Evolutionary conservation across 1,284 basidiomycete genomes (phyloP).

Genomic region (Ceratobasidium sp.): DNA sequence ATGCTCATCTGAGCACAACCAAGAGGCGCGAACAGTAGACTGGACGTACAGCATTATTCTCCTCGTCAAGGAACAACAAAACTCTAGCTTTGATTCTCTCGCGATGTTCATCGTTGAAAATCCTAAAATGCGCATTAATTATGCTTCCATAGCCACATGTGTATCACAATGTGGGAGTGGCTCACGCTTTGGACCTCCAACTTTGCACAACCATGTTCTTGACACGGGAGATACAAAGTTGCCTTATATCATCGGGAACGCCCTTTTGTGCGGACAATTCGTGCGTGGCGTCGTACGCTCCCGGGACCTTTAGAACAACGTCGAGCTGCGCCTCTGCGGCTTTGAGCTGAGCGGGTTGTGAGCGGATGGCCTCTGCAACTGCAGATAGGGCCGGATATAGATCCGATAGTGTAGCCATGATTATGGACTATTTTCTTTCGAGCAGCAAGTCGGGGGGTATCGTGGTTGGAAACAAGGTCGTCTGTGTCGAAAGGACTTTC

Average conservation of each 20-base stretch:
- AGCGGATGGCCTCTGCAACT: slow-evolving; percentile 20
- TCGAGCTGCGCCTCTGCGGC: slow-evolving; percentile 35
- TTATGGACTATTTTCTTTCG: neutral
- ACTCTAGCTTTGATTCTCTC: slow-evolving; percentile 70
- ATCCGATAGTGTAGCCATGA: slow-evolving; percentile 34
- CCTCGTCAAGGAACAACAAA: slow-evolving; percentile 75
- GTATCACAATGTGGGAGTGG: slow-evolving; percentile 20
- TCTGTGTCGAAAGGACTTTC: slow-evolving; percentile 4
- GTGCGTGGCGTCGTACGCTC: slow-evolving; percentile 32
- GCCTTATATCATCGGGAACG: slow-evolving; percentile 58
- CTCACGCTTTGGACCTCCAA: slow-evolving; percentile 65
- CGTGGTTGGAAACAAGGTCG: slow-evolving; percentile 19
- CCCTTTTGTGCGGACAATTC: slow-evolving; percentile 31
- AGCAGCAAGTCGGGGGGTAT: slow-evolving; percentile 18
- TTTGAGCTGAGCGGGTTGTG: slow-evolving; percentile 28
- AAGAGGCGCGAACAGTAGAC: slow-evolving; percentile 38
- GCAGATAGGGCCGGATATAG: slow-evolving; percentile 30
- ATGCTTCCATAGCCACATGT: neutral
- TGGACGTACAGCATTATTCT: slow-evolving; percentile 72
- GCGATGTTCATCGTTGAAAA: slow-evolving; percentile 74
- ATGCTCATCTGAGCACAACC: slow-evolving; percentile 28
- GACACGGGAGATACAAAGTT: slow-evolving; percentile 84
- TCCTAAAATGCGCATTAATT: slow-evolving; percentile 37
- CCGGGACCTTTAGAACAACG: slow-evolving; percentile 33
- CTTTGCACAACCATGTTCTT: slow-evolving; percentile 77